A percentile compares a stretch with the other conserved stretches of the same genome.
These are phyloP conservation scores for Diversispora epigaea DNA, from an alignment of 192 early-diverging fungal genomes.

Conservation along the genomic window DNA sequence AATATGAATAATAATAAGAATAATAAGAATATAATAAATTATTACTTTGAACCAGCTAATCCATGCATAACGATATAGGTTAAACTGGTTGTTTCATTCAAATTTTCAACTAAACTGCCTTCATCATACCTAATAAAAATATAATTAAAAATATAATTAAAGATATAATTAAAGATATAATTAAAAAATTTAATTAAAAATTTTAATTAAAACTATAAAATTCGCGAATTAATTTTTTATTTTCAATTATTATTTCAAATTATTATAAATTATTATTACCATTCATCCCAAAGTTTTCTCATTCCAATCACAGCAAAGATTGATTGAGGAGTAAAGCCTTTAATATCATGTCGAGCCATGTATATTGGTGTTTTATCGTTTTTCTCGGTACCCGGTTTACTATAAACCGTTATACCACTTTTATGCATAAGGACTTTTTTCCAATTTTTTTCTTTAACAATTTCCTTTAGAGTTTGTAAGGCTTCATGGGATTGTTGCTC, in stretches of 20 bases:
- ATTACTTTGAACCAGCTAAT: conserved; percentile 44
- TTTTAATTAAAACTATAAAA: no score
- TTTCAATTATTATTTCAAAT: background rate
- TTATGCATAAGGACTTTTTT: conserved; percentile 56
- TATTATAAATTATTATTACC: conserved; percentile 27
- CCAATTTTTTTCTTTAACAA: conserved; percentile 47
- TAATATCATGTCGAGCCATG: conserved; percentile 52
- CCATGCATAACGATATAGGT: conserved; percentile 49
- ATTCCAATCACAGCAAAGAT: conserved; percentile 59
- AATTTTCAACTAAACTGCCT: conserved; percentile 41
- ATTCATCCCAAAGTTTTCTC: conserved; percentile 57
- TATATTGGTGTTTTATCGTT: conserved; percentile 53
- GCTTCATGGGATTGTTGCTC: conserved; percentile 52
- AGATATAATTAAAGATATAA: no score
- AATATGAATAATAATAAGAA: background rate
- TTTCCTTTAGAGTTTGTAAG: conserved; percentile 45
- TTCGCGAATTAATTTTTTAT: background rate
- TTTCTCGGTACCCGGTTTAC: conserved; percentile 39
- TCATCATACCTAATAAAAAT: conserved; percentile 40
- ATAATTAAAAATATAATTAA: no score
- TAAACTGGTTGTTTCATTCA: conserved; percentile 42
- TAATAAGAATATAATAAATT: background rate
- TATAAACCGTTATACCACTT: conserved; percentile 51
- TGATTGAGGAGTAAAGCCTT: conserved; percentile 49
- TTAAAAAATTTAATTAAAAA: no score